Conservation (phyloP, 1,139 yeast species). For the Pichia sp. region DNA sequence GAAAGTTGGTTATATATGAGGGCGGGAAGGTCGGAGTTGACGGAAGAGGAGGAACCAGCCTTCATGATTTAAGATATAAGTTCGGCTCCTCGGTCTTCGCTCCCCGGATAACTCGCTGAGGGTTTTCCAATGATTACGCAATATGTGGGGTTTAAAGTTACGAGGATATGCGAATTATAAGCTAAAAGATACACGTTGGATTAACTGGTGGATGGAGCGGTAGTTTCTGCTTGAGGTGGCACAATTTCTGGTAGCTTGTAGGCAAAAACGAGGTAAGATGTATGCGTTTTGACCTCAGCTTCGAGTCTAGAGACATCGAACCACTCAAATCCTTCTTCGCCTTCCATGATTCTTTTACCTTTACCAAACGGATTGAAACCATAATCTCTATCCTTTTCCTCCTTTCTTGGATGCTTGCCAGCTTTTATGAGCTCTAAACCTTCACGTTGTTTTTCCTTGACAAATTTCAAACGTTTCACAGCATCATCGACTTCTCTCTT, state of each 20-base stretch:
- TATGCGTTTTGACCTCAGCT: constrained; percentile 83
- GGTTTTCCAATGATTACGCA: no score
- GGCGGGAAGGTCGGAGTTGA: no score
- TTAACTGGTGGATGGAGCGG: no score
- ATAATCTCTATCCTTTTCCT: constrained; percentile 33
- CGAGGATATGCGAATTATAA: no score
- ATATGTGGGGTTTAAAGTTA: no score
- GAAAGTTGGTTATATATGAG: no score
- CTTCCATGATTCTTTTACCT: constrained; percentile 74
- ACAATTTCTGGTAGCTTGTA: constrained; percentile 32
- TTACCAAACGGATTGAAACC: constrained; percentile 91
- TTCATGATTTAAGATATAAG: no score
- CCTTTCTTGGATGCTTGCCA: constrained; percentile 16
- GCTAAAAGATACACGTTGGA: no score
- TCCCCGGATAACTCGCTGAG: no score
- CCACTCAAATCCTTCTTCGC: constrained; percentile 79
- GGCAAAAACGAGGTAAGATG: constrained; percentile 93
- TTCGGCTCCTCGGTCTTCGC: no score
- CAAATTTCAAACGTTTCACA: constrained; percentile 69
- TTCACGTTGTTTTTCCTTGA: constrained; percentile 62
- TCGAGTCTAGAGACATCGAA: constrained; percentile 74
- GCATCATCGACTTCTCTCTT: constrained; percentile 76
- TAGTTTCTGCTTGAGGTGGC: no score
- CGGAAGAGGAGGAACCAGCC: no score
- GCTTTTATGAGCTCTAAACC: constrained; percentile 49